These are phyloP conservation scores for Malassezia restricta DNA, from an alignment of 1,284 basidiomycete species.

Conservation along the genomic window DNA sequence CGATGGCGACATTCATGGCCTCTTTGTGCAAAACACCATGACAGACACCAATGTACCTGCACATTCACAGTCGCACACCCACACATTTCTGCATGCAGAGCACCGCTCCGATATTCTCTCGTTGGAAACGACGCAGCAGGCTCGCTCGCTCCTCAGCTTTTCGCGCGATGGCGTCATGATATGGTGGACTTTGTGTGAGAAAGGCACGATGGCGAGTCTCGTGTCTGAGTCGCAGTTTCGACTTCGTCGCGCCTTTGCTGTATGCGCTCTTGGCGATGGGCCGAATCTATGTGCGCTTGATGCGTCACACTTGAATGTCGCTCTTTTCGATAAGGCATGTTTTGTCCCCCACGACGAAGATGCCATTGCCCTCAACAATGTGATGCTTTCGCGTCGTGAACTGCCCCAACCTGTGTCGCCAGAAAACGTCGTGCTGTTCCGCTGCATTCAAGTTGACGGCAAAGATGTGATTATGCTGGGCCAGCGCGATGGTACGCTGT, in stretches of 20 bases:
- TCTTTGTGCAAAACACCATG: constrained; percentile 9
- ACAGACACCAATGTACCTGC: neutral
- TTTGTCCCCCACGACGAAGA: neutral
- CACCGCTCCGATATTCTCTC: constrained; percentile 13
- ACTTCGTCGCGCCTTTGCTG: neutral
- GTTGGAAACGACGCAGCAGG: neutral
- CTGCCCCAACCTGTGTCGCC: neutral
- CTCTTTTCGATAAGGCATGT: neutral
- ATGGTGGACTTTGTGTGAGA: constrained; percentile 2
- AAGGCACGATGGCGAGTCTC: neutral
- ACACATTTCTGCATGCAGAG: constrained; percentile 8
- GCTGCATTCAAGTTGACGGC: neutral
- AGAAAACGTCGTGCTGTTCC: neutral
- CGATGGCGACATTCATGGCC: constrained; percentile 9
- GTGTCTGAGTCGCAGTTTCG: constrained; percentile 6
- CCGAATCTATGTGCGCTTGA: neutral
- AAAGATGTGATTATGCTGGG: neutral
- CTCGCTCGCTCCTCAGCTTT: neutral
- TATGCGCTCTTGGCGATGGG: neutral
- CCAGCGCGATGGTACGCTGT: neutral
- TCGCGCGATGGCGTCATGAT: constrained; percentile 13
- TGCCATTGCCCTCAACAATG: neutral
- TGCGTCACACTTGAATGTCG: neutral
- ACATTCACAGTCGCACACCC: neutral
- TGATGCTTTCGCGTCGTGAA: neutral